Base-by-base conservation (phyloP, 2,329 filamentous ascomycete genomes). In the Pseudogymnoascus sp. region DNA sequence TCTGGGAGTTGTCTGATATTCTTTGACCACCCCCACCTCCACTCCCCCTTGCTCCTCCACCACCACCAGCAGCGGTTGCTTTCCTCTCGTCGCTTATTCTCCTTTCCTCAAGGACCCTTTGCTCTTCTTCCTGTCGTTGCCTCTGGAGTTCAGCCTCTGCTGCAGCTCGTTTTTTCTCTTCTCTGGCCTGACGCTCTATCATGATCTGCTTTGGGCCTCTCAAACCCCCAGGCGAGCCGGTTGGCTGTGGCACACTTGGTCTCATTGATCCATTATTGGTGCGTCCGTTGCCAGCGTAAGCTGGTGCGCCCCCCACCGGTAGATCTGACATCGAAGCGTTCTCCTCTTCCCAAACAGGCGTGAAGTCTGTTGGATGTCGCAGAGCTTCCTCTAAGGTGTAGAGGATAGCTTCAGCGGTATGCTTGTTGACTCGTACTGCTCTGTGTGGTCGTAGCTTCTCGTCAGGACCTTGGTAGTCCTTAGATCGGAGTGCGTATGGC, bases 251-350 rank as follows among this genome's bases (percentile, higher is more conserved):
- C 3, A 60, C 25, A 1, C 79, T 77, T 31, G 79, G 78, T 59
- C 81, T 78, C 11, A 79, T 72, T 63, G 63, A 79, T 67, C 84
- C 85, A 80, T 86, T 85, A 69, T 77, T 77, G 49, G 79, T 72
- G 69, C 84, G 84, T 79, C 86, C 85, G 72, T 78, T 78, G 68
- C 83, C 84, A 72, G 84, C 83, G 67, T 83, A 80, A 67, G 78
- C 75, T 68, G 79, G 76, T 69, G 82, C 79, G 67, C 80, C 78
- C 71, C 80, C 80, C 72, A 85, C 84, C 72, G 85, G 82, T 70
- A 96, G 81, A 75, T 96, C 93, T 69, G 93, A 89, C 93, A 99
- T 97, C 71, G 86, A 85, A 69, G 93, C 90, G 83, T 90, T 89
- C 79, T 96, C 90, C 81, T 99, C 95, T 65, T 88, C 83, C 69